These are phyloP conservation scores for Penicillium simplicissimum DNA, from an alignment of 495 filamentous ascomycete genomes.

Conservation along the genomic window DNA sequence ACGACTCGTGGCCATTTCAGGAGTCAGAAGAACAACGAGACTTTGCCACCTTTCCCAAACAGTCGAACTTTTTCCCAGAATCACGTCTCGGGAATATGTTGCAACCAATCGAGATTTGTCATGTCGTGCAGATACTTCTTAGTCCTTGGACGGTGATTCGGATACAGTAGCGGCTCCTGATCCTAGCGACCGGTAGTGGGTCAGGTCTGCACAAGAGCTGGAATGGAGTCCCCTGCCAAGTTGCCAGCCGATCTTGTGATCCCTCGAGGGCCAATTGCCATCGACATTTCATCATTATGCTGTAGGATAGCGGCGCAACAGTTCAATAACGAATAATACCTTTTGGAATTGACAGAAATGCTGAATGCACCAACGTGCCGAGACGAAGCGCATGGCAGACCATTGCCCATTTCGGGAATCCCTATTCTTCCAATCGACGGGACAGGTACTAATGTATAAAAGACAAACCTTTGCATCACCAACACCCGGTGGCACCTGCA, in stretches of 20 bases:
- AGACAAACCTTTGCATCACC: neutral
- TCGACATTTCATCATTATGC: neutral
- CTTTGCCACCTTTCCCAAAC: neutral
- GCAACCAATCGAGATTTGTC: no score
- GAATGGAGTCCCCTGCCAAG: no score
- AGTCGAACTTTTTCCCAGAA: neutral
- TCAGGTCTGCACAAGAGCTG: neutral
- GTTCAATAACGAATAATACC: neutral
- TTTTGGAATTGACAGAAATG: neutral
- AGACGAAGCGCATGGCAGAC: no score
- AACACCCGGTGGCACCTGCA: neutral
- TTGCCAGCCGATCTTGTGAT: neutral
- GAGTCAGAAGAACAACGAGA: conserved; percentile 11
- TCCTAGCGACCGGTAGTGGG: neutral
- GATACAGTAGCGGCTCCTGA: neutral
- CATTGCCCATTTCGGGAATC: no score
- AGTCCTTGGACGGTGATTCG: neutral
- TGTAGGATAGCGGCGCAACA: neutral
- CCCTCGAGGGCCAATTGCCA: neutral
- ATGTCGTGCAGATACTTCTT: no score
- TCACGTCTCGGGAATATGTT: no score
- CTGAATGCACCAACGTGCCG: neutral
- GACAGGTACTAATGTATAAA: neutral
- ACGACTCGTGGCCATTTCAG: neutral
- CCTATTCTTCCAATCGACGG: neutral